These are phyloP conservation scores for Amphirosellinia nigrospora DNA, from an alignment of 495 filamentous ascomycete genomes.

Conservation along the genomic window DNA sequence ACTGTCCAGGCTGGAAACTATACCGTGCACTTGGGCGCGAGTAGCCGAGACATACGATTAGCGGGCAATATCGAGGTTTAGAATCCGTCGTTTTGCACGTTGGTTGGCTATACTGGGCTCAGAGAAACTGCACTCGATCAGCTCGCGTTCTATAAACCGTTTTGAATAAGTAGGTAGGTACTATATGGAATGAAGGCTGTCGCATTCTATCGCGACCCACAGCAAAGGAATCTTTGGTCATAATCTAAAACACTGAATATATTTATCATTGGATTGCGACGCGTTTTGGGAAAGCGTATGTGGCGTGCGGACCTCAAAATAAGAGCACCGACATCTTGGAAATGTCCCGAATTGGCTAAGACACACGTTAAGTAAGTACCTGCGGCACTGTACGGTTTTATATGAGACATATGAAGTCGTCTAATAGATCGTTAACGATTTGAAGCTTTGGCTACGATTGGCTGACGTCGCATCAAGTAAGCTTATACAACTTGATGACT, in stretches of 20 bases:
- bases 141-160: background rate
- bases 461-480: background rate
- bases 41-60: conserved; percentile 55
- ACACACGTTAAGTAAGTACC: background rate
- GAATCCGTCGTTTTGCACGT: background rate
- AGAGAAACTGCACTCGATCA: background rate
- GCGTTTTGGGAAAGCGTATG: background rate
- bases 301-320: background rate
- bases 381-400: background rate
- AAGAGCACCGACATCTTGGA: background rate
- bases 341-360: background rate
- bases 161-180: too few relatives aligned
- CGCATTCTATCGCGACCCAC: background rate
- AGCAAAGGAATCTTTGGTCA: background rate
- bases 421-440: background rate
- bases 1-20: conserved; percentile 61
- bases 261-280: background rate
- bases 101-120: background rate
- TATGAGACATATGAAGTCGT: background rate
- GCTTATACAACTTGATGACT: background rate
- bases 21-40: conserved; percentile 52
- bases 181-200: background rate
- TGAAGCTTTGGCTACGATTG: background rate
- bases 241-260: background rate
- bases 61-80: conserved; percentile 36